A percentile compares a stretch with the other conserved stretches of the same genome.
These are phyloP conservation scores for Globisporangium barbulae DNA, from an alignment of 352 stramenopile genomes.

Conservation along the genomic window DNA sequence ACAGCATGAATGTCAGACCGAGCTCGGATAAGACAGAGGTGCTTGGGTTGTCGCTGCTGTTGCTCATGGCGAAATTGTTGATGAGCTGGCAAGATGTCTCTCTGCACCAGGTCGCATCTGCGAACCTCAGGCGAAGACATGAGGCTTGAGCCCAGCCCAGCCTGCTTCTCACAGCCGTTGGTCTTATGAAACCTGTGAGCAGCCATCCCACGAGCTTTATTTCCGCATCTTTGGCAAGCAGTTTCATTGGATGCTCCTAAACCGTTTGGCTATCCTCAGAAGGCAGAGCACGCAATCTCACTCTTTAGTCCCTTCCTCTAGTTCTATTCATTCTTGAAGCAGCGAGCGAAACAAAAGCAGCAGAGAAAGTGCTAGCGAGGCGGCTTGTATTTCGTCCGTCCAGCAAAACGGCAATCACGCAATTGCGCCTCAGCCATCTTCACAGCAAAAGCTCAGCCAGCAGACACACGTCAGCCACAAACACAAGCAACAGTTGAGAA, in stretches of 20 bases:
- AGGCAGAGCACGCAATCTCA: not conserved
- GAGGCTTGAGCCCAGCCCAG: not conserved
- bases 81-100: conserved; percentile 6
- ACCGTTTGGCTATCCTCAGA: conserved; percentile 4
- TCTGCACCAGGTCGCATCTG: not conserved
- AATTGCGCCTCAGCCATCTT: conserved; percentile 2
- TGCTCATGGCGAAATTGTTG: not conserved
- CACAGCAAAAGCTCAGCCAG: not conserved
- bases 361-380: not conserved
- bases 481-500: conserved; percentile 17
- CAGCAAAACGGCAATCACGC: conserved; percentile 1
- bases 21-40: not conserved
- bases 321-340: not conserved
- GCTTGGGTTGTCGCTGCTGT: not conserved
- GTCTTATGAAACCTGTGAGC: not conserved
- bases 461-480: not conserved
- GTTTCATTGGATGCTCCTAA: conserved; percentile 2
- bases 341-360: not conserved
- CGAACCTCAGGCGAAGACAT: not conserved
- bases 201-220: not conserved
- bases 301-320: not conserved
- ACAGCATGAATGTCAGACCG: not conserved
- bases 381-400: not conserved
- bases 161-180: not conserved
- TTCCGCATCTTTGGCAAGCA: not conserved